phyloP scores from a whole-genome alignment of 1,284 basidiomycete genomes.

The Melampsora larici-populina region DNA sequence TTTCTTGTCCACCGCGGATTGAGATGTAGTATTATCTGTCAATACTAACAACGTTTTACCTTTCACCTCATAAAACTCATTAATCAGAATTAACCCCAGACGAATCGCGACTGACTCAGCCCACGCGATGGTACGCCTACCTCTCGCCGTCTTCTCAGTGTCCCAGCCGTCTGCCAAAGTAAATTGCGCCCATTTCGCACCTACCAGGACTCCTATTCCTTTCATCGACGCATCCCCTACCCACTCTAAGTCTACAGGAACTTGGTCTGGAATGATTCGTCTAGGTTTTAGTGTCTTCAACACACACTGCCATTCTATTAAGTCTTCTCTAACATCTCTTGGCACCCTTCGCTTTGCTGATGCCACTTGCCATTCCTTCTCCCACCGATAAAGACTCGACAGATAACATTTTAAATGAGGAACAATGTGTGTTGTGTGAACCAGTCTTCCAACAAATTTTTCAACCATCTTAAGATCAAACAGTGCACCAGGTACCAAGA shows the following conservation, averaged over 20 bases:
- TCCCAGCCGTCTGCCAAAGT: no score
- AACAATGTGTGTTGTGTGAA: no score
- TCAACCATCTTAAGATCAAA: background rate
- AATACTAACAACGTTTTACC: slow-evolving; percentile 4
- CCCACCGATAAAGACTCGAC: background rate
- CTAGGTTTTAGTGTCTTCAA: no score
- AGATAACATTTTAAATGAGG: background rate
- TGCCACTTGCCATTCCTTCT: background rate
- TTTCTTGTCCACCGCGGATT: background rate
- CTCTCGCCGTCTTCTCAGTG: no score
- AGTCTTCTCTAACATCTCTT: no score
- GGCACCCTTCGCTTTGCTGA: no score
- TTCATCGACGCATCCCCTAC: background rate
- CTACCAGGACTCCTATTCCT: background rate
- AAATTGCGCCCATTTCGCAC: background rate
- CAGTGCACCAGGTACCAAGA: no score
- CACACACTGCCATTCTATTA: no score
- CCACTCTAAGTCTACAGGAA: background rate
- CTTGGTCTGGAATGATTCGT: background rate
- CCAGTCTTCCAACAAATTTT: background rate
- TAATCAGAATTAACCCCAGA: background rate
- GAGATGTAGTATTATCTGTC: no score
- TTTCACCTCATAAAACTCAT: background rate
- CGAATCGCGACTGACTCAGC: background rate
- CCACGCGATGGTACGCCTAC: background rate